Evolutionary conservation across 1,284 basidiomycete genomes (phyloP), one percentile per base, ranked within the genome.

Genomic region (Blastosporella zonata): DNA sequence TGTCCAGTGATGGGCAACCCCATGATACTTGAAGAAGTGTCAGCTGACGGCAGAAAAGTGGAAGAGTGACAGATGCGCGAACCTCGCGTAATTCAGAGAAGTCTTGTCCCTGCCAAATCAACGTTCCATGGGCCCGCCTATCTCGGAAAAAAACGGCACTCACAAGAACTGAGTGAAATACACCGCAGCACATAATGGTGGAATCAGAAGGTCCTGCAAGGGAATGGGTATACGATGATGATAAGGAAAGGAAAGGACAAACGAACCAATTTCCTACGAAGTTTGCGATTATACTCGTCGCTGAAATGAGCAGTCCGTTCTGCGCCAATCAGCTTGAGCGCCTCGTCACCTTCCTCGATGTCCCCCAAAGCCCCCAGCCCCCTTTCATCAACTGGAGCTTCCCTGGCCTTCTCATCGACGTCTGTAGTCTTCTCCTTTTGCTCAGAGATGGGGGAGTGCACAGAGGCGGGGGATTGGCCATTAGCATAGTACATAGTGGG

Each of bases 111-210:
- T 82, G 49, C n/a, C n/a, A n/a, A 8, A 44, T 38, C 6, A n/a
- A 5, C 12, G 12, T 27, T 46, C 28, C 21, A 34, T 39, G 17
- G 5, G 22, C 29, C 21, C 8, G 25, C 3, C 12, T 17, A 5
- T 13, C 21, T 15, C 12, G 29, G 8, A 13, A 12, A 17, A 21
- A 18, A 42, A n/a, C 29, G 21, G 36, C 8, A n/a, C 73, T 45
- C 59, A 83, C 82, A 84, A 62, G 54, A 76, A 84, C 59, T 84
- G 82, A 1, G 78, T 81, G 60, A 84, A 84, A 59, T 83, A 85
- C 5, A 84, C 82, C 1, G 79, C 77, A 0, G 81, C 82, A 58
- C 79, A 81, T 21, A 85, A 62, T 2, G 82, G 78, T 0, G 80
- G 77, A 41, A 86, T 82, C 33, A 79, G 57, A 8, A 70, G 52